These are phyloP conservation scores for Boechera retrofracta DNA, from an alignment of 345 rosid species.

Conservation along the genomic window DNA sequence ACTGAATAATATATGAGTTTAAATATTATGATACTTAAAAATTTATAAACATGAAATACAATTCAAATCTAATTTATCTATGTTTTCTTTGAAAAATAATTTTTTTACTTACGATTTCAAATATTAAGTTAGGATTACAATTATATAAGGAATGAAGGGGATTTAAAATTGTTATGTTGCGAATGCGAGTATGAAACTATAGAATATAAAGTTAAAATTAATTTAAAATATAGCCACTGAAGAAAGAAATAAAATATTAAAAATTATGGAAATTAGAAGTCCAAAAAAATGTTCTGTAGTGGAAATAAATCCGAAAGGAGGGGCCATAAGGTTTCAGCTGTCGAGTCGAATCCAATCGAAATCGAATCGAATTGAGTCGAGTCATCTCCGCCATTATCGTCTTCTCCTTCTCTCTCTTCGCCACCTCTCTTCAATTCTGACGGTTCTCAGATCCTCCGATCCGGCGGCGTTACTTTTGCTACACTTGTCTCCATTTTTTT, in stretches of 20 bases:
- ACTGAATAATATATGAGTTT: too few species aligned
- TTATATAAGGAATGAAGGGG: not conserved
- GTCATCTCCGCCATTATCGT: conserved; percentile 46
- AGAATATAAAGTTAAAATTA: not conserved
- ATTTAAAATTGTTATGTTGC: too few species aligned
- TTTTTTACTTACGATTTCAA: not conserved
- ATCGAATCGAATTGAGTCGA: conserved; percentile 29
- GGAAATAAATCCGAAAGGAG: conserved; percentile 43
- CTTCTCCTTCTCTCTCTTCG: conserved; percentile 36
- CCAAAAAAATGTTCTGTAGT: conserved; percentile 44
- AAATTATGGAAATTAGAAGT: conserved; percentile 16
- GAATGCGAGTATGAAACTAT: conserved; percentile 4
- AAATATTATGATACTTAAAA: not conserved
- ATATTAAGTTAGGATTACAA: not conserved
- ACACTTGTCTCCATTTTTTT: conserved; percentile 18
- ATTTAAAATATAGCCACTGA: not conserved
- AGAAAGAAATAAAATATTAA: not conserved
- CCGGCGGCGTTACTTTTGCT: conserved; percentile 41
- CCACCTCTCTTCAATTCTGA: conserved; percentile 33
- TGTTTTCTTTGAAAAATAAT: not conserved
- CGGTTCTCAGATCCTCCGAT: conserved; percentile 40
- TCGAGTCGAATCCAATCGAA: conserved; percentile 36
- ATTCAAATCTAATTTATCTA: not conserved
- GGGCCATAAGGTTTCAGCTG: conserved; percentile 47
- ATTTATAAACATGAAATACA: not conserved